Conservation (phyloP, 805 yeast genomes). For the Saturnispora ahearnii region DNA sequence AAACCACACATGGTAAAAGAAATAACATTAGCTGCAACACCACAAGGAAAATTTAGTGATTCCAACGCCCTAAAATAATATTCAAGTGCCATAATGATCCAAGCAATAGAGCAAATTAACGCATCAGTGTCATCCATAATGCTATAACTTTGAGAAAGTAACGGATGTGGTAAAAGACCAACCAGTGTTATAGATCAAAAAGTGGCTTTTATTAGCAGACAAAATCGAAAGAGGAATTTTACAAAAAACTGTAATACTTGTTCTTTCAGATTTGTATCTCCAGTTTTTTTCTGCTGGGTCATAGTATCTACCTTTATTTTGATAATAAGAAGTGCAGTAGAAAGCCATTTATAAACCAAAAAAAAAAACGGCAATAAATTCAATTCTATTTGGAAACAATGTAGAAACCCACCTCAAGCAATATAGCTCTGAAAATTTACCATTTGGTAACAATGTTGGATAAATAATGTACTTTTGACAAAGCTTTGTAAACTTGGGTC, state of each 20-base stretch:
- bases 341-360: constrained; percentile 9
- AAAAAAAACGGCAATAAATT: constrained; percentile 8
- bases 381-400: constrained; percentile 10
- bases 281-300: constrained; percentile 25
- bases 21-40: constrained; percentile 34
- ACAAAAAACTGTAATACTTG: constrained; percentile 33
- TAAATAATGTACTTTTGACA: constrained; percentile 28
- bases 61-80: constrained; percentile 6
- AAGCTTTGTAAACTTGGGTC: constrained; percentile 7
- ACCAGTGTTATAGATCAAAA: constrained; percentile 35
- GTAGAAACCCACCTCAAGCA: constrained; percentile 14
- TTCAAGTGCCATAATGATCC: constrained; percentile 18
- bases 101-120: constrained; percentile 32
- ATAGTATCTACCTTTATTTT: constrained; percentile 14
- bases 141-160: constrained; percentile 62
- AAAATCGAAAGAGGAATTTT: constrained; percentile 33
- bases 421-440: constrained; percentile 14
- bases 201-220: constrained; percentile 40
- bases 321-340: constrained; percentile 8
- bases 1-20: constrained; percentile 39
- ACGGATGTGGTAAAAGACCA: constrained; percentile 34
- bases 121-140: constrained; percentile 34
- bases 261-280: constrained; percentile 26
- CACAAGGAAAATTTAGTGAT: constrained; percentile 20
- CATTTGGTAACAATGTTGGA: constrained; percentile 31